These are phyloP conservation scores for Cicer bijugum DNA, from an alignment of 306 rosid genomes.

Conservation along the genomic window DNA sequence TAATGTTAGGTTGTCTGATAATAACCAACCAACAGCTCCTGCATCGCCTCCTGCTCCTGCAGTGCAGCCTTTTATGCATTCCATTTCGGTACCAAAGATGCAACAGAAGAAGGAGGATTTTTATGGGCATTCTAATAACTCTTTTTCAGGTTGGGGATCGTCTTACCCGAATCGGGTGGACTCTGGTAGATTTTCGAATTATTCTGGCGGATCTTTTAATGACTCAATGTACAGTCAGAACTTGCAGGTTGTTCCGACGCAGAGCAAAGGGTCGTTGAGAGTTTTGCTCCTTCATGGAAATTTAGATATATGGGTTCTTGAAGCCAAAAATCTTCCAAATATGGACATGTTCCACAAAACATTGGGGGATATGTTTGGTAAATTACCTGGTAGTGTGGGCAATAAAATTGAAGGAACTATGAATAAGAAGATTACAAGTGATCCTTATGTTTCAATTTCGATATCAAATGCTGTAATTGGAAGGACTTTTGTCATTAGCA, in stretches of 20 bases:
- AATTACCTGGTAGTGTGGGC: constrained; percentile 70
- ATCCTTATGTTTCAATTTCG: constrained; percentile 83
- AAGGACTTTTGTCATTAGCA: constrained; percentile 90
- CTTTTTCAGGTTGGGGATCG: constrained; percentile 65
- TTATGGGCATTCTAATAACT: constrained; percentile 59
- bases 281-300: constrained; percentile 87
- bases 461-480: constrained; percentile 79
- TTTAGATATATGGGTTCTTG: constrained; percentile 82
- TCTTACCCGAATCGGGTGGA: constrained; percentile 44
- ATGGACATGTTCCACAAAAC: constrained; percentile 98
- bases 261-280: constrained; percentile 75
- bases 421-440: constrained; percentile 75
- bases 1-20: constrained; percentile 60
- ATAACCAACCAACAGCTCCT: constrained; percentile 52
- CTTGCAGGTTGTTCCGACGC: constrained; percentile 68
- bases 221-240: constrained; percentile 59
- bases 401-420: constrained; percentile 73
- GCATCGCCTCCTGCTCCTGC: constrained; percentile 54
- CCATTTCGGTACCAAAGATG: constrained; percentile 56
- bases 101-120: constrained; percentile 60
- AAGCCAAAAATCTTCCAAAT: constrained; percentile 80
- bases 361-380: constrained; percentile 69
- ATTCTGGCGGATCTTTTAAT: constrained; percentile 58
- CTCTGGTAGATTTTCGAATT: constrained; percentile 45
- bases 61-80: constrained; percentile 42